phyloP scores from a whole-genome alignment of 495 filamentous ascomycete genomes.

The Venustampulla echinocandica region DNA sequence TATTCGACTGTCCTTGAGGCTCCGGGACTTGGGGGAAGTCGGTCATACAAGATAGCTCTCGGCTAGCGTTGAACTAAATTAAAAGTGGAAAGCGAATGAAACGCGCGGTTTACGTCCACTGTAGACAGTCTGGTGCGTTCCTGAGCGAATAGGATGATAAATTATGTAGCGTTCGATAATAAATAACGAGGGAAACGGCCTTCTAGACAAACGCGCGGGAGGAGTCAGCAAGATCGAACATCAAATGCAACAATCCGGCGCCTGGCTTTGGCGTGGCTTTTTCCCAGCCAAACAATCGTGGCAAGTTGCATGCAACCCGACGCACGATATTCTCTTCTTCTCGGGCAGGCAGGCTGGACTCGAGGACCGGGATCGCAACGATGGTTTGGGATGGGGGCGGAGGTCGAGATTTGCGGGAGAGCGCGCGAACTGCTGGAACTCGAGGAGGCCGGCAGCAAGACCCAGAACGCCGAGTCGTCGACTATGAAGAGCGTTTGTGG shows the following conservation, averaged over 20 bases:
- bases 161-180: not conserved
- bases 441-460: too few relatives aligned
- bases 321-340: slow-evolving; percentile 11
- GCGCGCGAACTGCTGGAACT: not conserved
- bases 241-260: slow-evolving; percentile 15
- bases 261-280: slow-evolving; percentile 5
- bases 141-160: not conserved
- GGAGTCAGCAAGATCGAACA: slow-evolving; percentile 13
- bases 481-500: not conserved
- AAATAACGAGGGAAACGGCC: slow-evolving; percentile 7
- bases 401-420: not conserved
- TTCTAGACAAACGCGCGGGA: not conserved
- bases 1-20: not conserved
- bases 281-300: slow-evolving; percentile 1
- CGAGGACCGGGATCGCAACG: not conserved
- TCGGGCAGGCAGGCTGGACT: slow-evolving; percentile 6
- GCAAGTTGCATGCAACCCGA: slow-evolving; percentile 8
- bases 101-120: not conserved
- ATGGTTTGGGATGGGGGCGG: not conserved
- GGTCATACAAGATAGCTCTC: not conserved
- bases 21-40: not conserved
- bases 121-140: not conserved
- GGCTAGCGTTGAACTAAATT: not conserved
- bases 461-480: too few relatives aligned
- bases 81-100: not conserved